Evolutionary conservation across 495 filamentous ascomycete species (phyloP).

Genomic region (Amphirosellinia nigrospora): DNA sequence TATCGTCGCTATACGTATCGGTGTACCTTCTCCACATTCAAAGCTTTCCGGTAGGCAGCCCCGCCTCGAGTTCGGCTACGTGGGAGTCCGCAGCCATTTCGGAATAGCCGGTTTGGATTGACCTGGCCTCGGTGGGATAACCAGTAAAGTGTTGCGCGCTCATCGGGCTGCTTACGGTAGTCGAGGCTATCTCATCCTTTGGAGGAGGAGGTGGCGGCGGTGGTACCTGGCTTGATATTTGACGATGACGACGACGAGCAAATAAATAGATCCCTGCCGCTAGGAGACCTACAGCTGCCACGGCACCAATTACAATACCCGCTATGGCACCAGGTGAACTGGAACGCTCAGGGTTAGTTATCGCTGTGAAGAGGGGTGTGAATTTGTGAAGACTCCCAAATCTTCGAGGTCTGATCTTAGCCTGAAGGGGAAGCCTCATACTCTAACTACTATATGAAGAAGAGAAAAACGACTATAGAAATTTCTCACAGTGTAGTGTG

Average conservation of each 20-base stretch:
- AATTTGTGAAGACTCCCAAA: neutral
- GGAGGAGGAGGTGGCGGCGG: neutral
- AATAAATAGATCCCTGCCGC: slow-evolving; percentile 8
- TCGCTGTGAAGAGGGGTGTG: neutral
- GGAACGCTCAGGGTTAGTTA: neutral
- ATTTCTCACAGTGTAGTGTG: neutral
- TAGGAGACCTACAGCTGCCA: slow-evolving; percentile 15
- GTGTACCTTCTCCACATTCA: neutral
- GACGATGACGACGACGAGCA: slow-evolving; percentile 18
- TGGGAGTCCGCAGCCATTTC: slow-evolving; percentile 7
- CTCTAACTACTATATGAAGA: neutral
- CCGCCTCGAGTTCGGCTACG: slow-evolving; percentile 10
- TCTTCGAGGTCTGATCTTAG: neutral
- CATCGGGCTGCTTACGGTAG: neutral
- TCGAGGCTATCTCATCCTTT: neutral
- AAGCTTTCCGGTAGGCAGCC: slow-evolving; percentile 13
- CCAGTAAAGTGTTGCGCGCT: no score
- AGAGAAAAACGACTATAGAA: neutral
- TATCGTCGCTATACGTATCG: neutral
- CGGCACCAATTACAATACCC: slow-evolving; percentile 29
- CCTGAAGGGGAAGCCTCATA: neutral
- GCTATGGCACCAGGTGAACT: slow-evolving; percentile 25
- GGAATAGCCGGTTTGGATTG: neutral
- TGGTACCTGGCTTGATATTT: neutral
- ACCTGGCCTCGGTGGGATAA: neutral